Conservation (phyloP, 768 basidiomycete species). For the Hemileccinum rubropunctum region DNA sequence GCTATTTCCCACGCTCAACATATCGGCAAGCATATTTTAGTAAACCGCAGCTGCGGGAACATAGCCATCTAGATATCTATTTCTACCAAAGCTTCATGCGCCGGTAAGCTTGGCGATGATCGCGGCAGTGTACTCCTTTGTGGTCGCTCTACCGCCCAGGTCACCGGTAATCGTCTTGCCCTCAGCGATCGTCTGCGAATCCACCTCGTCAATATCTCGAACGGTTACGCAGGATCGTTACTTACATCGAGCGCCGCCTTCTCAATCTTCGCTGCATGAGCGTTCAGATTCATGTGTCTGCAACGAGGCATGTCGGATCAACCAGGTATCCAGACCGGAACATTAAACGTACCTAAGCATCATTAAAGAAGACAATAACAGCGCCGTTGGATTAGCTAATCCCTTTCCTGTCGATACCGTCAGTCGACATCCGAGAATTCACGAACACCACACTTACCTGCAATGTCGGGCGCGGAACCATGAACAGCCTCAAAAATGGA, state of each 20-base stretch:
- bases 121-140: conserved; percentile 83
- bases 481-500: conserved; percentile 99
- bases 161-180: conserved; percentile 95
- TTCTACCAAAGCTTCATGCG: conserved; percentile 14
- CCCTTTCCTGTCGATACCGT: conserved; percentile 61
- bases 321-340: conserved; percentile 8
- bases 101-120: conserved; percentile 71
- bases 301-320: conserved; percentile 25
- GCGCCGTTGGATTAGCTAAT: conserved; percentile 98
- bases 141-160: conserved; percentile 89
- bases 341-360: conserved; percentile 76
- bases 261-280: conserved; percentile 87
- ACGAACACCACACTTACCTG: conserved; percentile 49
- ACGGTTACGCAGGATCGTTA: conserved; percentile 6
- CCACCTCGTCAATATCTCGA: conserved; percentile 4
- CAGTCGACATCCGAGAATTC: neutral
- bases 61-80: conserved; percentile 11
- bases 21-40: neutral
- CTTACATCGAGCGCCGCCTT: conserved; percentile 85
- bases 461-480: conserved; percentile 99
- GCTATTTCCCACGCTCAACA: conserved; percentile 27
- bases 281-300: conserved; percentile 90
- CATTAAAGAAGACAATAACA: conserved; percentile 93
- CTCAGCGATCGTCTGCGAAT: conserved; percentile 87
- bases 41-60: conserved; percentile 8